phyloP scores from a whole-genome alignment of 768 basidiomycete genomes.

The button mushroom (Agaricus bisporus) region DNA sequence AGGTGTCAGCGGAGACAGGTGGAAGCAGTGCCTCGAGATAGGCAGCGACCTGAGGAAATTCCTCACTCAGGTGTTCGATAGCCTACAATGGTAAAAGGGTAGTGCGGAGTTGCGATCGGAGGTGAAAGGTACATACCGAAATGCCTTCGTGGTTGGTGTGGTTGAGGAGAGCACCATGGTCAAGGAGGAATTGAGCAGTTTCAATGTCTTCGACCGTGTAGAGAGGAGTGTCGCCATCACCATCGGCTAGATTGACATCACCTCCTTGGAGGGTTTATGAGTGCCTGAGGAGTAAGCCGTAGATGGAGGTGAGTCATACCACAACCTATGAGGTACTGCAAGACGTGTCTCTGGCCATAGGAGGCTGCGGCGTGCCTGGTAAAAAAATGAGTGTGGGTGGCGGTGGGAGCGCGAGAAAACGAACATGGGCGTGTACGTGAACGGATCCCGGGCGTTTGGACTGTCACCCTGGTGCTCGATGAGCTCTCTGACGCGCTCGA shows the following conservation, averaged over 20 bases:
- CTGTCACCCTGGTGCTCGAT: slow-evolving; percentile 44
- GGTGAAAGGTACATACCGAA: slow-evolving; percentile 46
- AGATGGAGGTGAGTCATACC: slow-evolving; percentile 31
- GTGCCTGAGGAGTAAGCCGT: slow-evolving; percentile 3
- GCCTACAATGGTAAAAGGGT: slow-evolving; percentile 38
- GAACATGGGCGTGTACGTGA: slow-evolving; percentile 82
- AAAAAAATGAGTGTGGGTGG: slow-evolving; percentile 13
- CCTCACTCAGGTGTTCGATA: slow-evolving; percentile 61
- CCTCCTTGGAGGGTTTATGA: slow-evolving; percentile 47
- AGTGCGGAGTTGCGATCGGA: not conserved
- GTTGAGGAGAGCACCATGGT: slow-evolving; percentile 65
- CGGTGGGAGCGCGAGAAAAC: slow-evolving; percentile 15
- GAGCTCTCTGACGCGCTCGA: slow-evolving; percentile 62
- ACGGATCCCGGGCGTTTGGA: slow-evolving; percentile 63
- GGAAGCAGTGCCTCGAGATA: slow-evolving; percentile 45
- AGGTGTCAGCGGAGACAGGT: slow-evolving; percentile 17
- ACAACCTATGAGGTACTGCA: slow-evolving; percentile 72
- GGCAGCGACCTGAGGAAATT: slow-evolving; percentile 61
- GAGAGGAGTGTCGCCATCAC: slow-evolving; percentile 87
- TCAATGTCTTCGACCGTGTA: slow-evolving; percentile 83
- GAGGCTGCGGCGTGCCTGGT: slow-evolving; percentile 90
- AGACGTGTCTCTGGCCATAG: slow-evolving; percentile 71
- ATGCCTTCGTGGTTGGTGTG: slow-evolving; percentile 66
- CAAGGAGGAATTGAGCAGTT: slow-evolving; percentile 72
- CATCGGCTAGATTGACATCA: slow-evolving; percentile 79